Conservation (phyloP, 2,329 filamentous ascomycete species). For the Chaetomium globosum region DNA sequence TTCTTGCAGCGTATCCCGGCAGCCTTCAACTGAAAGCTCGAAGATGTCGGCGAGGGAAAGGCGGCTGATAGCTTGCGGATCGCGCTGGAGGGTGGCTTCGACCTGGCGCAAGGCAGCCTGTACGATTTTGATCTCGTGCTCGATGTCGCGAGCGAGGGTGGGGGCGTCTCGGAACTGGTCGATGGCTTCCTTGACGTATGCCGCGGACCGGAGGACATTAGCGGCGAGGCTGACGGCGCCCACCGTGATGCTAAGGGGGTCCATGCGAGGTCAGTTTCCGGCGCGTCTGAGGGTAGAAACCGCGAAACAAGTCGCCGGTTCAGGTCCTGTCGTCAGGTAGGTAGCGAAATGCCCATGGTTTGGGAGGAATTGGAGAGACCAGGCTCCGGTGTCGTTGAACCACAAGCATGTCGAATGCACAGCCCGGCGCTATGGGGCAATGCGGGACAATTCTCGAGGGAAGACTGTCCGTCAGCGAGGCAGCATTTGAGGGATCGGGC, state of each 20-base stretch:
- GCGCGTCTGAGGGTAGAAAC: neutral
- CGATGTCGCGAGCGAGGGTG: neutral
- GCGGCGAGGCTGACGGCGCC: neutral
- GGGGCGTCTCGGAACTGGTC: constrained; percentile 6
- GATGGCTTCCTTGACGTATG: constrained; percentile 1
- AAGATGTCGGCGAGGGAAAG: neutral
- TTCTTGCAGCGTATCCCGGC: neutral
- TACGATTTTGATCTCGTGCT: neutral
- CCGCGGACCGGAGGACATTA: constrained; percentile 6
- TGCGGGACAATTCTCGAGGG: neutral
- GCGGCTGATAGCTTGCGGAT: neutral
- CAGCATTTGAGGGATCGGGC: no score
- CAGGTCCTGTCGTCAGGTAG: neutral
- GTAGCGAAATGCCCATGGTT: neutral
- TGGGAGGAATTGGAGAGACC: neutral
- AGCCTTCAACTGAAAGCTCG: neutral
- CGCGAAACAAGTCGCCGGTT: neutral
- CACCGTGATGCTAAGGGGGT: neutral
- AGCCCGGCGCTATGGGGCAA: neutral
- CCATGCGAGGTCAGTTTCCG: neutral
- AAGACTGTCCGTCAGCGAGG: no score
- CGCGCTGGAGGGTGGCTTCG: constrained; percentile 3
- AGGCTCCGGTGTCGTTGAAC: neutral
- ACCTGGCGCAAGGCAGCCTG: constrained; percentile 3
- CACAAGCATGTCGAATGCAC: neutral